Conservation (phyloP, 768 basidiomycete genomes). For the Lactarius psammicola region DNA sequence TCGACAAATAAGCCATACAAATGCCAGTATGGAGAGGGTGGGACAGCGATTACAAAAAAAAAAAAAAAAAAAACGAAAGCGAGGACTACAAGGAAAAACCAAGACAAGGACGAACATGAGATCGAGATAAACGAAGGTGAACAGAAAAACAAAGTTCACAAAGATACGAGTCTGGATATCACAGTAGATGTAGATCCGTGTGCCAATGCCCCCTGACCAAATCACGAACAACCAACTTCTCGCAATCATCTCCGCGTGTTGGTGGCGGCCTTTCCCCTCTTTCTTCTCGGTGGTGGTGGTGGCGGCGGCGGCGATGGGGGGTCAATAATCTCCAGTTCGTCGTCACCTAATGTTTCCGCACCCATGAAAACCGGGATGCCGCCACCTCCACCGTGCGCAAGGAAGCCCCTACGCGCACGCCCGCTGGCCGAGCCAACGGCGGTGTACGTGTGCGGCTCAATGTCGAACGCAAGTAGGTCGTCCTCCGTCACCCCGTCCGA, state of each 20-base stretch:
- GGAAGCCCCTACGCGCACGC: slow-evolving; percentile 55
- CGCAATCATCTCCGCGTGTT: slow-evolving; percentile 14
- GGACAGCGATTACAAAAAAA: not conserved
- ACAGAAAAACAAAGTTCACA: not conserved
- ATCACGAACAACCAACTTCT: too few relatives aligned
- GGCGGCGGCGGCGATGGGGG: not conserved
- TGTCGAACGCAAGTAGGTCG: slow-evolving; percentile 36
- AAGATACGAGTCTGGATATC: slow-evolving; percentile 4
- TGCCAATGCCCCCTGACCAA: not conserved
- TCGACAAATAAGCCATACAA: not conserved
- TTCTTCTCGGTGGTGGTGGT: not conserved
- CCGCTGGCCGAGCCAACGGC: slow-evolving; percentile 55
- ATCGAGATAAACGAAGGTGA: not conserved
- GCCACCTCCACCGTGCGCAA: slow-evolving; percentile 73
- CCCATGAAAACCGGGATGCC: slow-evolving; percentile 70
- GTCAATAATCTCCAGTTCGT: slow-evolving; percentile 7
- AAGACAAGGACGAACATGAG: not conserved
- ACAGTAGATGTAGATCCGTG: slow-evolving; percentile 9
- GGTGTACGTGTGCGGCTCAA: slow-evolving; percentile 45
- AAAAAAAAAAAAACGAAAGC: not conserved
- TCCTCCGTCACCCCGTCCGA: slow-evolving; percentile 40
- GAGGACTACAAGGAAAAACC: not conserved
- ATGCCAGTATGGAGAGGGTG: too few relatives aligned
- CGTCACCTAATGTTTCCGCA: slow-evolving; percentile 34
- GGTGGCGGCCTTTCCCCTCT: not conserved